phyloP scores from a whole-genome alignment of 371 early-diverging fungal genomes.

The Mucor circinelloides region DNA sequence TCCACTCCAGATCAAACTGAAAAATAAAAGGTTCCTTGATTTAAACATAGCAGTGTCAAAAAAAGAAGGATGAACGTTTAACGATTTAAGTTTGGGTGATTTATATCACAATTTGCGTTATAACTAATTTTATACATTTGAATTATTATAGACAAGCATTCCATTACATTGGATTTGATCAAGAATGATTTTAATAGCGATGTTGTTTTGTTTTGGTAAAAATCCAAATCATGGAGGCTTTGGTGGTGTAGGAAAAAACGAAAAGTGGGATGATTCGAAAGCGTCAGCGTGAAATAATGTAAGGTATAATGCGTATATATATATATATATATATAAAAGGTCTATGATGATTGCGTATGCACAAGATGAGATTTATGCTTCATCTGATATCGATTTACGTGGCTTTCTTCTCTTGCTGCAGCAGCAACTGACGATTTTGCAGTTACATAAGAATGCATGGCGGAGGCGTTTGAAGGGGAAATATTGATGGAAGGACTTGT shows the following conservation, averaged over 20 bases:
- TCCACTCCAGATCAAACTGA: neutral
- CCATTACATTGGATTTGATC: neutral
- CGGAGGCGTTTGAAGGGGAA: neutral
- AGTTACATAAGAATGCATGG: neutral
- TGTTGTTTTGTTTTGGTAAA: neutral
- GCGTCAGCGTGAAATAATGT: neutral
- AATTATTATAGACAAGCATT: neutral
- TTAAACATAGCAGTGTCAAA: neutral
- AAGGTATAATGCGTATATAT: neutral
- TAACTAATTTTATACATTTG: neutral
- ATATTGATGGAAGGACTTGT: slow-evolving; percentile 13
- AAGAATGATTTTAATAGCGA: neutral
- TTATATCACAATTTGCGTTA: neutral
- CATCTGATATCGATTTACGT: slow-evolving; percentile 3
- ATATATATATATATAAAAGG: neutral
- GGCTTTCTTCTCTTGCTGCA: neutral
- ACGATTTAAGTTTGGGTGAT: neutral
- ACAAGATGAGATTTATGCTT: neutral
- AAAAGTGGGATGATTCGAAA: neutral
- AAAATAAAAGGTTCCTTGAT: neutral
- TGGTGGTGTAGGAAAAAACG: too few species aligned
- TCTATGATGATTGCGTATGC: neutral
- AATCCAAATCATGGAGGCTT: neutral
- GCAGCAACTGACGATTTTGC: neutral
- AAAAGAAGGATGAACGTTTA: neutral